Evolutionary conservation across 2,329 filamentous ascomycete genomes (phyloP).

Genomic region (Trichoderma sp.): DNA sequence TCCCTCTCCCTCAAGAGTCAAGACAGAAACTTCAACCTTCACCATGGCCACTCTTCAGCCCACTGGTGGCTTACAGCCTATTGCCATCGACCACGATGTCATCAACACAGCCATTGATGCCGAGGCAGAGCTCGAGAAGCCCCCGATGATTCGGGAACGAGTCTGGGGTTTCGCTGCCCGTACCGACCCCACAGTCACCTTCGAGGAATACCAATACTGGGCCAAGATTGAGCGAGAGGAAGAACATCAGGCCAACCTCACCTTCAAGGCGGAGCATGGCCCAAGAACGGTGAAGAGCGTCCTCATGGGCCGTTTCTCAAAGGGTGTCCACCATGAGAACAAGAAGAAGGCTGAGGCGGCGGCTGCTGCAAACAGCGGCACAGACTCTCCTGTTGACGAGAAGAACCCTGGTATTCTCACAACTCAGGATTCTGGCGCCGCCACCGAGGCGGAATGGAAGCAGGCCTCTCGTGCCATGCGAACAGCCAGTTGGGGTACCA

Average conservation of each 20-base stretch:
- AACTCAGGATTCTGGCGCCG: not conserved
- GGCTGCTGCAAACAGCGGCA: not conserved
- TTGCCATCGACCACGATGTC: slow-evolving; percentile 3
- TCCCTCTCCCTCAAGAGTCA: not conserved
- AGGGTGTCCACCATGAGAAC: slow-evolving; percentile 21
- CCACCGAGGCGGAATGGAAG: slow-evolving; percentile 16
- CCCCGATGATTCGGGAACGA: slow-evolving; percentile 20
- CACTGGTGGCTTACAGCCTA: slow-evolving; percentile 16
- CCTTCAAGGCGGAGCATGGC: slow-evolving; percentile 16
- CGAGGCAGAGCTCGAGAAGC: slow-evolving; percentile 16
- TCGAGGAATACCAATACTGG: slow-evolving; percentile 21
- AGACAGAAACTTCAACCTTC: not conserved
- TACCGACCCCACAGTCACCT: slow-evolving; percentile 18
- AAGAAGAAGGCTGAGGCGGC: slow-evolving; percentile 22
- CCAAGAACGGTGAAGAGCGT: slow-evolving; percentile 7
- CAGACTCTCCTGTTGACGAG: slow-evolving; percentile 4
- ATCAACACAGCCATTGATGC: slow-evolving; percentile 7
- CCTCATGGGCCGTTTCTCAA: slow-evolving; percentile 13
- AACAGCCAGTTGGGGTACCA: slow-evolving; percentile 19
- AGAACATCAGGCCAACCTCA: slow-evolving; percentile 14
- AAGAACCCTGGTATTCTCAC: slow-evolving; percentile 1
- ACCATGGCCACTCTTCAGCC: slow-evolving; percentile 9
- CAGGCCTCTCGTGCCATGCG: slow-evolving; percentile 21
- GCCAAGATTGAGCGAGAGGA: slow-evolving; percentile 21
- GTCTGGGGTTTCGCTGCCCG: slow-evolving; percentile 19